phyloP scores from a whole-genome alignment of 2,329 filamentous ascomycete species.

The Mollisiaceae sp. region DNA sequence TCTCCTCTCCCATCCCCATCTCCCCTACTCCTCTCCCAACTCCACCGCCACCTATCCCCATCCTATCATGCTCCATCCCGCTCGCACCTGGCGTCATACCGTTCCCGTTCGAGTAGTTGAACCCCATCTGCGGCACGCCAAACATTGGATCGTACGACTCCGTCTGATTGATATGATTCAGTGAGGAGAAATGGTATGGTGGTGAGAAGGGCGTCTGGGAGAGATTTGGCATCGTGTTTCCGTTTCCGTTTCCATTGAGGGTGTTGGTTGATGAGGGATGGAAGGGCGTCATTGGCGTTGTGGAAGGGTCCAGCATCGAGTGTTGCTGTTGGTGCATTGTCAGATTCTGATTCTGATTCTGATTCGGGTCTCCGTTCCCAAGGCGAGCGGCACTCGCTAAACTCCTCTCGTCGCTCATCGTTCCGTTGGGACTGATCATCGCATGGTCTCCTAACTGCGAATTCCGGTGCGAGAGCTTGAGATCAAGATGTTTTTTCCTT shows the following conservation, averaged over 20 bases:
- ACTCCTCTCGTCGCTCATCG: slow-evolving; percentile 17
- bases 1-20: slow-evolving; percentile 45
- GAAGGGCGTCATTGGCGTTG: slow-evolving; percentile 14
- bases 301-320: slow-evolving; percentile 5
- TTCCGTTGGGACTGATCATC: slow-evolving; percentile 40
- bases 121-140: slow-evolving; percentile 57
- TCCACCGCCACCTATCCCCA: slow-evolving; percentile 44
- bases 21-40: slow-evolving; percentile 33
- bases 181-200: slow-evolving; percentile 36
- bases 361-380: too few relatives aligned
- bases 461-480: slow-evolving; percentile 41
- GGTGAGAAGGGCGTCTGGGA: slow-evolving; percentile 43
- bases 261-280: too few relatives aligned
- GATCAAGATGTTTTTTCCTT: slow-evolving; percentile 46
- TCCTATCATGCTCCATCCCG: slow-evolving; percentile 37
- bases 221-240: slow-evolving; percentile 26
- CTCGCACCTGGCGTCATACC: neutral
- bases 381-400: neutral
- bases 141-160: slow-evolving; percentile 65
- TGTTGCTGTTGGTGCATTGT: slow-evolving; percentile 22
- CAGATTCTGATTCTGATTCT: neutral
- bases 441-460: slow-evolving; percentile 35
- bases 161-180: slow-evolving; percentile 12
- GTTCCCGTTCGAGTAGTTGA: slow-evolving; percentile 39
- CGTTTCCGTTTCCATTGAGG: slow-evolving; percentile 15